These are phyloP conservation scores for Pichia sp. DNA, from an alignment of 1,139 yeast species.

Conservation along the genomic window DNA sequence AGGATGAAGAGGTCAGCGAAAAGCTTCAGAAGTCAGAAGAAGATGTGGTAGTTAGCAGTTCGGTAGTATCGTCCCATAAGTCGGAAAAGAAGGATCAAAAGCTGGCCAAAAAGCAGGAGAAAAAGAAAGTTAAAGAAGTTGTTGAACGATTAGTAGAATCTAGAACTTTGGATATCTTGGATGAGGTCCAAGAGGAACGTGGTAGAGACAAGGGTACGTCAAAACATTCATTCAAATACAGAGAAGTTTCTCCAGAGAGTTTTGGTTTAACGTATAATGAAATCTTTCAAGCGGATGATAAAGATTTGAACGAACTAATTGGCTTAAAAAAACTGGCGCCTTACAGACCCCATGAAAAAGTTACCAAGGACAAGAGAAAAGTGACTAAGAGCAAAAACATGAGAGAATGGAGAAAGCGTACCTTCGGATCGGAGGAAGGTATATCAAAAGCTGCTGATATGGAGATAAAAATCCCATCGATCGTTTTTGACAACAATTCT, in stretches of 20 bases:
- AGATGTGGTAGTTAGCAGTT: constrained; percentile 23
- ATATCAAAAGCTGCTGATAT: constrained; percentile 32
- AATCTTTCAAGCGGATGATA: constrained; percentile 85
- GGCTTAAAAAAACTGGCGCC: constrained; percentile 94
- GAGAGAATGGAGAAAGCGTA: constrained; percentile 85
- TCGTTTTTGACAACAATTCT: constrained; percentile 19
- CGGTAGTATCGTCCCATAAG: constrained; percentile 19
- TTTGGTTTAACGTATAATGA: constrained; percentile 86
- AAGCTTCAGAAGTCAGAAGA: constrained; percentile 27
- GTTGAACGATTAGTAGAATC: constrained; percentile 71
- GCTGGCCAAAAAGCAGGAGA: constrained; percentile 47
- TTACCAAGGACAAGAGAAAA: constrained; percentile 76
- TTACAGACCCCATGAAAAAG: constrained; percentile 71
- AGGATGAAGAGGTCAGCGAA: constrained; percentile 33
- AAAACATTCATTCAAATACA: constrained; percentile 65
- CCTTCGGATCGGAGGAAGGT: constrained; percentile 64
- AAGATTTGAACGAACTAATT: constrained; percentile 73
- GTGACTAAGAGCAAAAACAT: constrained; percentile 77
- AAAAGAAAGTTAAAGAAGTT: constrained; percentile 53
- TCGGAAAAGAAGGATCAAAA: constrained; percentile 39
- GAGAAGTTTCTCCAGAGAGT: constrained; percentile 93
- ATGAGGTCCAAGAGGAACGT: constrained; percentile 63
- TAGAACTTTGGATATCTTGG: constrained; percentile 44
- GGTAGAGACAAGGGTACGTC: constrained; percentile 42
- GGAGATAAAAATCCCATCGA: constrained; percentile 28